A percentile compares a stretch with the other conserved stretches of the same genome.
phyloP scores from a whole-genome alignment of 225 moss, liverwort and hornwort genomes.

The Takakia lepidozioides region DNA sequence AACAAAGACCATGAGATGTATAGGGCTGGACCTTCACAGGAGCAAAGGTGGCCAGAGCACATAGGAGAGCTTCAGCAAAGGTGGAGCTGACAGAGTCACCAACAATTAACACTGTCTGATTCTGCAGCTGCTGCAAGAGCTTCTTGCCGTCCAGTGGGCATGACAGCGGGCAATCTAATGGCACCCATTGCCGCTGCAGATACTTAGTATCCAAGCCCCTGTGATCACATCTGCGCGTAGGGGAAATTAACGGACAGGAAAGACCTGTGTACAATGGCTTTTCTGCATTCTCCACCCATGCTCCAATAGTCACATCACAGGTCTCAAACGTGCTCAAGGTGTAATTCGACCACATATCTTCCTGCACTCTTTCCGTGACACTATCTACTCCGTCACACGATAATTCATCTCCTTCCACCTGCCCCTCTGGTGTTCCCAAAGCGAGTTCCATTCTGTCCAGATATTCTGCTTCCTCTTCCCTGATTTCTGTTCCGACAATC shows the following conservation, averaged over 20 bases:
- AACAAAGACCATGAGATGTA: constrained; percentile 2
- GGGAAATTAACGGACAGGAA: constrained; percentile 1
- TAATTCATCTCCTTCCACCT: background rate
- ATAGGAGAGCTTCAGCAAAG: no score
- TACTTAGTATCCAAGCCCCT: no score
- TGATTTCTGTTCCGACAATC: background rate
- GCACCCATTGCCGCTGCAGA: no score
- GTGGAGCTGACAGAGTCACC: no score
- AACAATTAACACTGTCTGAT: constrained; percentile 1
- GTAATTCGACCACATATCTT: background rate
- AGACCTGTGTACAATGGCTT: constrained; percentile 1
- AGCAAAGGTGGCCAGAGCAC: no score
- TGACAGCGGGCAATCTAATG: no score
- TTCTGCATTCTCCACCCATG: constrained; percentile 1
- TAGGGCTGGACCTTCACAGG: constrained; percentile 2
- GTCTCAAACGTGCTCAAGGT: background rate
- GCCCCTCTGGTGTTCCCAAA: background rate
- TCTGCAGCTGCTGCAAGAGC: background rate
- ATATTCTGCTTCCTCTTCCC: background rate
- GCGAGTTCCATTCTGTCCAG: background rate
- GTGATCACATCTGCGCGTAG: no score
- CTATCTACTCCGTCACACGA: background rate
- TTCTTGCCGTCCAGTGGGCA: no score
- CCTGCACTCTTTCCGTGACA: background rate
- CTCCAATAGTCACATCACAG: constrained; percentile 2